Percentiles rank a stretch among this genome's conserved stretches.
Evolutionary conservation across 208 protist genomes (phyloP).

Genomic region (Leishmania braziliensis): DNA sequence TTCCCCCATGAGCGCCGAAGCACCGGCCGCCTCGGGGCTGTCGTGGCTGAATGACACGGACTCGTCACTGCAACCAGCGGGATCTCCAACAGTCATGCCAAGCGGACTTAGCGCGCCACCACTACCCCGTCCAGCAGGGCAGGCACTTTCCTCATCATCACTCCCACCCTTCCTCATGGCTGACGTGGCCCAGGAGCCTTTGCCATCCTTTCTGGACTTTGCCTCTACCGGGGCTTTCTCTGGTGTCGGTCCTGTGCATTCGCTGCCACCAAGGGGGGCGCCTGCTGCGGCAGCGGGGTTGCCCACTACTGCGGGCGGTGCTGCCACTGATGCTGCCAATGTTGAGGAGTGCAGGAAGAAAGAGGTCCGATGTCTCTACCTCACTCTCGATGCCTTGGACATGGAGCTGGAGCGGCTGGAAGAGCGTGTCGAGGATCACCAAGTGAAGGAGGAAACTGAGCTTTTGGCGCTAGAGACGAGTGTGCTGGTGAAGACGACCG

Average conservation of each 20-base stretch:
- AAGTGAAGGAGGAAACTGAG: slow-evolving; percentile 64
- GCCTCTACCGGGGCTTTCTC: background rate
- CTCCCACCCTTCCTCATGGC: background rate
- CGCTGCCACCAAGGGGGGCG: background rate
- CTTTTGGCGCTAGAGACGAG: slow-evolving; percentile 61
- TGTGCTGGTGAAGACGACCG: slow-evolving; percentile 47
- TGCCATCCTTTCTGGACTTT: slow-evolving; percentile 29
- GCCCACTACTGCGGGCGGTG: background rate
- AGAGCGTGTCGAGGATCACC: slow-evolving; percentile 38
- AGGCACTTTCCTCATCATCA: background rate
- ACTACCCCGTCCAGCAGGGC: background rate
- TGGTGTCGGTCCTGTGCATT: background rate
- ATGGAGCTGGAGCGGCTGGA: slow-evolving; percentile 47
- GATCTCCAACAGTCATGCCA: background rate
- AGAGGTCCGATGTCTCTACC: slow-evolving; percentile 41
- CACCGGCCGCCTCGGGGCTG: slow-evolving; percentile 5
- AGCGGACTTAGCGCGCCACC: slow-evolving; percentile 1
- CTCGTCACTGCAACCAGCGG: background rate
- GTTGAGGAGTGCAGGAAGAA: slow-evolving; percentile 13
- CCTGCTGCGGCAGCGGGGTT: background rate
- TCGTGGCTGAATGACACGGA: slow-evolving; percentile 29
- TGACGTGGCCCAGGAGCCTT: background rate
- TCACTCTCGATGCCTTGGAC: slow-evolving; percentile 51
- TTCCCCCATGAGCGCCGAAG: background rate
- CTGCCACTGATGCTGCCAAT: background rate